Conservation (phyloP, 352 stramenopile genomes). For the Pythium brassicae region DNA sequence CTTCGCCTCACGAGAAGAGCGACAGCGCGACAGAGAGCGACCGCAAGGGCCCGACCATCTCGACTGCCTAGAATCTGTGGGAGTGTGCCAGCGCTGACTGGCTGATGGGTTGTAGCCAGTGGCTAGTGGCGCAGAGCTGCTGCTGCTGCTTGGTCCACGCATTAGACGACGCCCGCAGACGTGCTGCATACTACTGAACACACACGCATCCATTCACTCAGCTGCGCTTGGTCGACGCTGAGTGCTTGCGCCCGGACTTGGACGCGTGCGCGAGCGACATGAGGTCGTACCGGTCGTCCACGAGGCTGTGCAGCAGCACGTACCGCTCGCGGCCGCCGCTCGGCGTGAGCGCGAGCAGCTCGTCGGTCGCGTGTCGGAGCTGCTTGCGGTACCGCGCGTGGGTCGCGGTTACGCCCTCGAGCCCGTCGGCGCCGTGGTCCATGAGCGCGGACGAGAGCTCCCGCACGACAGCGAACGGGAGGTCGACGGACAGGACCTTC, state of each 20-base stretch:
- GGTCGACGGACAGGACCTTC: slow-evolving; percentile 79
- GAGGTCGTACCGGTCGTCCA: slow-evolving; percentile 85
- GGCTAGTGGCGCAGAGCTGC: too few relatives aligned
- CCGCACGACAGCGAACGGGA: slow-evolving; percentile 72
- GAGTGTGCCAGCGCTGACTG: too few relatives aligned
- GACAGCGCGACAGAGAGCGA: neutral
- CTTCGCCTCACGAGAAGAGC: neutral
- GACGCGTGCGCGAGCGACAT: slow-evolving; percentile 65
- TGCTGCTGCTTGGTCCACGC: too few relatives aligned
- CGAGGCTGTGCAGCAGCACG: slow-evolving; percentile 74
- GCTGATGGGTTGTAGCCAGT: too few relatives aligned
- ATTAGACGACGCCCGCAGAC: too few relatives aligned
- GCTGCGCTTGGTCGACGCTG: slow-evolving; percentile 9
- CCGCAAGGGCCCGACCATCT: neutral
- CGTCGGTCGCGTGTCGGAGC: slow-evolving; percentile 75
- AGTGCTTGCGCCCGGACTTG: slow-evolving; percentile 31
- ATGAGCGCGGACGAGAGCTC: slow-evolving; percentile 83
- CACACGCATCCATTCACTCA: too few relatives aligned
- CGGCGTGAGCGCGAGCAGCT: slow-evolving; percentile 55
- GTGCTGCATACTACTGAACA: too few relatives aligned
- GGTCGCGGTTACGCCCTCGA: slow-evolving; percentile 53
- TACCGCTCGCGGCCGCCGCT: slow-evolving; percentile 65
- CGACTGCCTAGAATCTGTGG: slow-evolving; percentile 14
- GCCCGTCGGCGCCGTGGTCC: slow-evolving; percentile 45
- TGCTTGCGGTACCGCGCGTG: slow-evolving; percentile 80